Base-by-base conservation (phyloP, 2,329 filamentous ascomycete species). In the Phoma sp. region DNA sequence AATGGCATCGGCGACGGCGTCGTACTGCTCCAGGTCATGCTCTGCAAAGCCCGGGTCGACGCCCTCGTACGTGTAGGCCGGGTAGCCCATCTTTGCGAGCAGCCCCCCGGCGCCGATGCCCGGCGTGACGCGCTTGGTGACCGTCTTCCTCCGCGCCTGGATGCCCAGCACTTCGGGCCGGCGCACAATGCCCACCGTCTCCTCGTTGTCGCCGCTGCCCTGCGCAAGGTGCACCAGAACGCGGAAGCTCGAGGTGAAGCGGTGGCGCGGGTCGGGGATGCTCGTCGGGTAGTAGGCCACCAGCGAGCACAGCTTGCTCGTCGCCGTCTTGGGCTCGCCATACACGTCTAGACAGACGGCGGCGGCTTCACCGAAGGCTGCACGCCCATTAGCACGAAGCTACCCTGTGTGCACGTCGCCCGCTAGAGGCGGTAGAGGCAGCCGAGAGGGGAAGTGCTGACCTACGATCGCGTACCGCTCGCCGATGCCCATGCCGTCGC, bases 21-120 rank as follows among this genome's bases (percentile, higher is more conserved):
- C 83, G 62, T 86, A 92, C 60, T 88, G 84, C 2, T 89, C 86
- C 26, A 90, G 71, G 50, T 91, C 85, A 17, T 82, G 80, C 72
- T 92, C 89, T 0, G 89, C 89, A 58, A 93, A 92, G 0, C 90
- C 90, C 0, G 84, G 76, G 43, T 84, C 76, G 0, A 75, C 83
- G 55, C 80, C 77, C 10, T 81, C 78, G 60, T 88, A 88, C 0
- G 80, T 80, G 65, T 81, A 86, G 4, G 80, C 74, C 34, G 75
- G 75, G 53, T 79, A 77, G 40, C 73, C 69, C n/a, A 79, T 71
- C 49, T 76, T 75, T 34, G 68, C 61, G 26, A 73, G 71, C 29
- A 77, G 66, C 3, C 82, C 68, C 28, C 79, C 83, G 9, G 78
- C 77, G 9, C 83, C 83, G 2, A 81, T 77, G 0, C 83, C 83